Evolutionary conservation across 2,329 filamentous ascomycete species (phyloP).

Genomic region (Ceratocystis variospora): DNA sequence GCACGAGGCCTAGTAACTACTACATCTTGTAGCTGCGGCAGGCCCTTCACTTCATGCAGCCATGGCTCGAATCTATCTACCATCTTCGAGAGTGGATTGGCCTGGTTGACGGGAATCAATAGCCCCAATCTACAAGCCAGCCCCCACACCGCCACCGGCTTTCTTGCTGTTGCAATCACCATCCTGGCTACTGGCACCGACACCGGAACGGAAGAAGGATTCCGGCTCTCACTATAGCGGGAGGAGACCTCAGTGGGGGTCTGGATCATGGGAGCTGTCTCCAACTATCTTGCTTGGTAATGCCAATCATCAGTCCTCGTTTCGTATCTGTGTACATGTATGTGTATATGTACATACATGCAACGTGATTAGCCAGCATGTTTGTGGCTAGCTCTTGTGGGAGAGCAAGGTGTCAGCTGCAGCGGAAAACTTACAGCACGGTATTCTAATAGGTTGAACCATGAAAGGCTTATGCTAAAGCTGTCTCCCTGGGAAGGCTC

Average conservation of each 20-base stretch:
- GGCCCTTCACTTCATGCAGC: background rate
- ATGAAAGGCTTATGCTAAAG: background rate
- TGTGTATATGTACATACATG: background rate
- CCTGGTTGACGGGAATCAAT: background rate
- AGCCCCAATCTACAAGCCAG: background rate
- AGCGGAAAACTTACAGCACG: background rate
- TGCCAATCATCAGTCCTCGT: too few species aligned
- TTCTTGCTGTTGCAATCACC: background rate
- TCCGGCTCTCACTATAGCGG: background rate
- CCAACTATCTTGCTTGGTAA: background rate
- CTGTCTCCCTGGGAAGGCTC: background rate
- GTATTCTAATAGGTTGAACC: background rate
- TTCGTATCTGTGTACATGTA: background rate
- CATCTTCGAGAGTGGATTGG: background rate
- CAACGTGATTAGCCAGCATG: background rate
- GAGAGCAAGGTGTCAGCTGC: background rate
- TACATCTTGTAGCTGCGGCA: background rate
- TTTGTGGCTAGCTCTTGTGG: background rate
- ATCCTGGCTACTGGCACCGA: background rate
- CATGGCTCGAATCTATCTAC: too few species aligned
- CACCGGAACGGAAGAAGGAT: slow-evolving; percentile 6
- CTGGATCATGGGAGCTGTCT: background rate
- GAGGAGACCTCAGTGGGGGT: background rate
- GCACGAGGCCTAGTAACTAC: background rate
- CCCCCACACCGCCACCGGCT: background rate